phyloP scores from a whole-genome alignment of 1,284 basidiomycete genomes.

The Apiotrichum sp. region DNA sequence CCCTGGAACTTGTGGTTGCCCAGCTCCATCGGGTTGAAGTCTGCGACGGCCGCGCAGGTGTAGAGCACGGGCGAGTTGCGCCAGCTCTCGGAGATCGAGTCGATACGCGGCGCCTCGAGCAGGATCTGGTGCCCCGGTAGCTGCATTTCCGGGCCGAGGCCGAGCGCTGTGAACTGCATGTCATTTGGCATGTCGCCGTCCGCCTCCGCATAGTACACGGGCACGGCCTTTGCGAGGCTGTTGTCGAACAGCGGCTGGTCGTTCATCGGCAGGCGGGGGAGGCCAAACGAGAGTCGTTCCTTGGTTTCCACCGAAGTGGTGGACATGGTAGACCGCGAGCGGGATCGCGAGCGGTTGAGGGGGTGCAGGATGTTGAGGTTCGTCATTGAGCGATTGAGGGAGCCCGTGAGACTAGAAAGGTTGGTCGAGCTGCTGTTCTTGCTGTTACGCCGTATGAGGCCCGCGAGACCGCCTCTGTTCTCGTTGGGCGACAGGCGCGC shows the following conservation, averaged over 20 bases:
- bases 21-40: conserved; percentile 31
- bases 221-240: neutral
- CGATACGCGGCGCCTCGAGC: neutral
- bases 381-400: neutral
- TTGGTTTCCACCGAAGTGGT: neutral
- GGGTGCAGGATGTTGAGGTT: neutral
- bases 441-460: conserved; percentile 2
- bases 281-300: conserved; percentile 33
- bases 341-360: neutral
- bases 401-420: neutral
- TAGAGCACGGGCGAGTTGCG: conserved; percentile 37
- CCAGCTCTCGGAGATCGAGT: conserved; percentile 32
- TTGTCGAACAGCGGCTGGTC: conserved; percentile 8
- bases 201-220: conserved; percentile 1
- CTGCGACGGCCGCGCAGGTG: conserved; percentile 43
- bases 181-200: neutral
- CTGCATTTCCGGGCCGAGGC: neutral
- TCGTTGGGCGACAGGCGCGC: neutral
- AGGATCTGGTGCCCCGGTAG: neutral
- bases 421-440: neutral
- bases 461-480: neutral
- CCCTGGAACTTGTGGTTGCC: conserved; percentile 36
- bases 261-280: conserved; percentile 30
- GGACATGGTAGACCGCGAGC: neutral
- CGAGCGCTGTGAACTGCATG: neutral